Evolutionary conservation across 2,329 filamentous ascomycete genomes (phyloP).

Genomic region (Claviceps citrina): DNA sequence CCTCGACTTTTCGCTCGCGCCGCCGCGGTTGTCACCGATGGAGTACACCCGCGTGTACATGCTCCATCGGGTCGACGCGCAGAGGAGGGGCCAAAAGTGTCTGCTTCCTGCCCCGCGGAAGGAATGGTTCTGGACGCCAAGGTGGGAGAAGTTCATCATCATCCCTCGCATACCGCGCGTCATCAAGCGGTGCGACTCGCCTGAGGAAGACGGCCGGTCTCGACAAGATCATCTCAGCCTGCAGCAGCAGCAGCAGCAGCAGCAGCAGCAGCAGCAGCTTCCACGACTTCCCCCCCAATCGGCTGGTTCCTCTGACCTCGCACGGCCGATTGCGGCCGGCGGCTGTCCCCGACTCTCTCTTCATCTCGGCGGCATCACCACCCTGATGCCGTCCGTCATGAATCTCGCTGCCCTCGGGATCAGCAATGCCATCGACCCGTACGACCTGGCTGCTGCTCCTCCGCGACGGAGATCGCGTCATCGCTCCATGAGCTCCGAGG

Average conservation of each 20-base stretch:
- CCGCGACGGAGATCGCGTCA: background rate
- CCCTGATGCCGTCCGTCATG: slow-evolving; percentile 14
- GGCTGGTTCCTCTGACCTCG: background rate
- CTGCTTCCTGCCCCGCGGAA: slow-evolving; percentile 16
- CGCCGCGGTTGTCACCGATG: slow-evolving; percentile 24
- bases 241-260: no score
- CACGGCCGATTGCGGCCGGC: background rate
- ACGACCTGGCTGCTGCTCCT: background rate
- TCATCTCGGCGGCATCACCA: slow-evolving; percentile 14
- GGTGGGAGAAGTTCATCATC: slow-evolving; percentile 23
- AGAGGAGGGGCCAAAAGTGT: slow-evolving; percentile 13
- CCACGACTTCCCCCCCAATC: slow-evolving; percentile 5
- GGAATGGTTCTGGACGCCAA: slow-evolving; percentile 20
- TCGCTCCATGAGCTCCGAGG: background rate
- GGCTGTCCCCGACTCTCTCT: slow-evolving; percentile 18
- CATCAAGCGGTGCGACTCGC: slow-evolving; percentile 11
- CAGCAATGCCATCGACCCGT: background rate
- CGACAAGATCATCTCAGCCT: no score
- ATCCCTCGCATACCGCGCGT: slow-evolving; percentile 17
- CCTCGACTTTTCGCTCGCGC: background rate
- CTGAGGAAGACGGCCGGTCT: no score
- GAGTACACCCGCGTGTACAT: slow-evolving; percentile 23
- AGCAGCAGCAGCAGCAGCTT: no score
- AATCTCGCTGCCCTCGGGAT: slow-evolving; percentile 6
- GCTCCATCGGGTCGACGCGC: slow-evolving; percentile 17